Evolutionary conservation across 192 early-diverging fungal genomes (phyloP), one percentile per base, ranked within the genome.

Genomic region (Entomortierella beljakovae): DNA sequence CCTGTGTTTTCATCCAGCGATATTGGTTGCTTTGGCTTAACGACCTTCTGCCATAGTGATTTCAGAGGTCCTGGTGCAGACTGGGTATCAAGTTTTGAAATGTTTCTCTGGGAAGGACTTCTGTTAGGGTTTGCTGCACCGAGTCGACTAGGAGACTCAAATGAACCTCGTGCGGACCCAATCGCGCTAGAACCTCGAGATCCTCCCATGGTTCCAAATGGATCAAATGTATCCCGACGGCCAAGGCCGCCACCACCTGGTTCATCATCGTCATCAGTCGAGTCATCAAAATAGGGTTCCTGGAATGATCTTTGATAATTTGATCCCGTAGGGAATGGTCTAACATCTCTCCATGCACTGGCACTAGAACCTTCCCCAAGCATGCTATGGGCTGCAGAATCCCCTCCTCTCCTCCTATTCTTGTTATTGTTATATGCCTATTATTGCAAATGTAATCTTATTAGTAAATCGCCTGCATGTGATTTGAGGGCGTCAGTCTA

Each of bases 231-330:
- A 6, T 77, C 60, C 7, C 61, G 52, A 20, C 60, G 58, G 16
- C 58, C 61, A 56, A 68, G 57, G 6, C 70, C 56, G 0, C 40
- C 38, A 22, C 35, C 40, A 2, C 49, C 37, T 31, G 33, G 48
- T 7, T 53, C 48, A 16, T 79, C 75, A n/a, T 79, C 75, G 28
- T 79, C 75, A 25, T 79, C 75, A 0, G 66, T 50, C 22, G 62
- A 70, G 50, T 79, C 75, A 50, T 79, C 75, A 59, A 65, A 79
- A 31, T 79, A 79, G 2, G 66, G 61, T 15, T 79, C 75, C 15
- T 69, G 66, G 55, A 64, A 70, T 5, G 73, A 29, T 15, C 61
- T 61, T 32, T 74, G 71, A 38, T 11, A 46, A 46, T 40, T 61
- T 22, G 38, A 33, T 38, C 71, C 71, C 25, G 56, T 70, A 25